Percentiles rank a stretch among this genome's conserved stretches.
Evolutionary conservation across 495 filamentous ascomycete species (phyloP).

Genomic region (Penicillium steckii): DNA sequence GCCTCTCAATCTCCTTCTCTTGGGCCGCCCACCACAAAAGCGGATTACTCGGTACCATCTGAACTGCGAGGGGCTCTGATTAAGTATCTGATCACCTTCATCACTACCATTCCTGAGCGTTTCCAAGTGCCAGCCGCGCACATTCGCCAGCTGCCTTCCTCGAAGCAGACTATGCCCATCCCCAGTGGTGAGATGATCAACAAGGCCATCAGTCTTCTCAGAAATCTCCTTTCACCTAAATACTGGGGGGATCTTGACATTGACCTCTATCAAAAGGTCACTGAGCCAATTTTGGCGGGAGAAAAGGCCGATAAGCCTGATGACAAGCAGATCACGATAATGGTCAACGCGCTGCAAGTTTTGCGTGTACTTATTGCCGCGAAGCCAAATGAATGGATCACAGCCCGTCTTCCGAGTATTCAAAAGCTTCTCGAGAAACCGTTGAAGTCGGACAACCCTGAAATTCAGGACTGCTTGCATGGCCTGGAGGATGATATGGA

Average conservation of each 20-base stretch:
- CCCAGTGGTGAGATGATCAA: conserved; percentile 73
- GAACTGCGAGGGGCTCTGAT: conserved; percentile 72
- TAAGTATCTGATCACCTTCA: conserved; percentile 92
- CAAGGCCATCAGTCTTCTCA: conserved; percentile 79
- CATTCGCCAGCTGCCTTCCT: conserved; percentile 51
- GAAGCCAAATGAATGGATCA: conserved; percentile 86
- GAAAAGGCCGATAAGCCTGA: conserved; percentile 64
- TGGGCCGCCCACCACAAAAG: conserved; percentile 47
- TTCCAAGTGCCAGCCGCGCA: conserved; percentile 72
- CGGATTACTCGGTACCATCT: conserved; percentile 67
- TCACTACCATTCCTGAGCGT: conserved; percentile 81
- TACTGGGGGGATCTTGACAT: conserved; percentile 93
- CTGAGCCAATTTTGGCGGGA: conserved; percentile 74
- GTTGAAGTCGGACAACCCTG: conserved; percentile 78
- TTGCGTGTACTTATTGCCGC: conserved; percentile 81
- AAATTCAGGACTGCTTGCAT: conserved; percentile 91
- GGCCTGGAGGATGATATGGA: conserved; percentile 64
- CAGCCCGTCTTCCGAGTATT: conserved; percentile 68
- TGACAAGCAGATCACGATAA: conserved; percentile 72
- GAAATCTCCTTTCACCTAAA: conserved; percentile 79
- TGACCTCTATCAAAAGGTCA: conserved; percentile 86
- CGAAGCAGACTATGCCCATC: conserved; percentile 46
- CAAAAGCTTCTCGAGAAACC: conserved; percentile 91
- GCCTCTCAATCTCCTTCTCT: conserved; percentile 38
- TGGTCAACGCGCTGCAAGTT: conserved; percentile 90